A percentile compares a stretch with the other conserved stretches of the same genome.
phyloP scores from a whole-genome alignment of 2,329 filamentous ascomycete genomes.

The Fusarium proliferatum region DNA sequence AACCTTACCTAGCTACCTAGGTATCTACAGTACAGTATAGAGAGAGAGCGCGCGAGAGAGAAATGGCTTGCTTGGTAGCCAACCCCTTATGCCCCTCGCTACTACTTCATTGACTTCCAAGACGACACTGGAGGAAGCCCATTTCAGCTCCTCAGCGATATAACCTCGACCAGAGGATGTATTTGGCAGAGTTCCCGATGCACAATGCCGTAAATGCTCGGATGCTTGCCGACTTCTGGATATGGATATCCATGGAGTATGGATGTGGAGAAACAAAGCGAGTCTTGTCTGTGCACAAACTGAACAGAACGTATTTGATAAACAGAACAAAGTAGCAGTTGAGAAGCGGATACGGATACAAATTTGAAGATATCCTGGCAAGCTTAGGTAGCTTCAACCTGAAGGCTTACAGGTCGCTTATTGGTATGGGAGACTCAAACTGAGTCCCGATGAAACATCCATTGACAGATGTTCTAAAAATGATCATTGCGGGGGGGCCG shows the following conservation, averaged over 20 bases:
- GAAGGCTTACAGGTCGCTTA: background rate
- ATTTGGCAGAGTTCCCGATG: background rate
- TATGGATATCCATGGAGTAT: constrained; percentile 1
- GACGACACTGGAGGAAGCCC: background rate
- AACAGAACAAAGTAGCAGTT: background rate
- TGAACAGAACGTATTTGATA: constrained; percentile 3
- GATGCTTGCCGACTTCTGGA: constrained; percentile 22
- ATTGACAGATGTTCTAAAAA: constrained; percentile 3
- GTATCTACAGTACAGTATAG: background rate
- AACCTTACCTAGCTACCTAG: background rate
- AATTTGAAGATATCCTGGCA: background rate
- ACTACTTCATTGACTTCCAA: background rate
- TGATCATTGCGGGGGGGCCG: background rate
- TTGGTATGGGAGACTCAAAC: background rate
- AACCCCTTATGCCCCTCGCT: background rate
- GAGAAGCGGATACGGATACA: background rate
- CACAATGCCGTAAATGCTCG: constrained; percentile 16
- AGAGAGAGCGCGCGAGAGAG: background rate
- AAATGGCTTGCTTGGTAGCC: constrained; percentile 6
- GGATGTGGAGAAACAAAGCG: constrained; percentile 19
- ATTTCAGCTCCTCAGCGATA: background rate
- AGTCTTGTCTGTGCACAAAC: constrained; percentile 4
- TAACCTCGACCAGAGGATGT: background rate
- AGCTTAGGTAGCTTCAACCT: background rate
- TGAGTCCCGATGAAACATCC: background rate